Evolutionary conservation across 2,329 filamentous ascomycete genomes (phyloP).

Genomic region (Claviceps paspali): DNA sequence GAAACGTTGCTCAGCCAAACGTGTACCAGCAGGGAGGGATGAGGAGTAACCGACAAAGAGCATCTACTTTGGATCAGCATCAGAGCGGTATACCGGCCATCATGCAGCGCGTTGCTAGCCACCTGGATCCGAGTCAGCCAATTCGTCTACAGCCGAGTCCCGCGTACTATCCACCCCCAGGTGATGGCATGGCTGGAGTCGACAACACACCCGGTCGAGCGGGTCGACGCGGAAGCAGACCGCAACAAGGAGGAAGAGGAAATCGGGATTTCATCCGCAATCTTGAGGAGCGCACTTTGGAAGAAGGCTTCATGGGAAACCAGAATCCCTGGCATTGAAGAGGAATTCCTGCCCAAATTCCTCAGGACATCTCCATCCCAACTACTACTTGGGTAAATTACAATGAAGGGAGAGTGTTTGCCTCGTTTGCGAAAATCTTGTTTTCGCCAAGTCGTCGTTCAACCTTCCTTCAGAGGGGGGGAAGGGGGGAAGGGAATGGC

Average conservation of each 20-base stretch:
- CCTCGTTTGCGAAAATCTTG: not conserved
- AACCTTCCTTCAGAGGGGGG: too few species aligned
- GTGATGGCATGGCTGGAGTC: slow-evolving; percentile 59
- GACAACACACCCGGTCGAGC: slow-evolving; percentile 41
- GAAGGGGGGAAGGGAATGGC: too few species aligned
- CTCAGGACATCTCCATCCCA: not conserved
- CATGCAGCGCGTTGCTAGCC: slow-evolving; percentile 88
- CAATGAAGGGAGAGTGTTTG: not conserved
- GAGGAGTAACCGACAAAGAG: slow-evolving; percentile 68
- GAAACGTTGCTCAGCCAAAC: slow-evolving; percentile 30
- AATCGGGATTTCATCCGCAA: slow-evolving; percentile 89
- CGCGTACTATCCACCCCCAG: slow-evolving; percentile 88
- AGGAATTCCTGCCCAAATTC: not conserved
- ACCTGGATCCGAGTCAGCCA: slow-evolving; percentile 85
- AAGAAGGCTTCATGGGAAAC: slow-evolving; percentile 72
- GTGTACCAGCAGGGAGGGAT: slow-evolving; percentile 51
- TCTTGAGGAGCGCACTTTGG: slow-evolving; percentile 82
- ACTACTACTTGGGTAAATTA: not conserved
- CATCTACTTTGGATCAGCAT: slow-evolving; percentile 92
- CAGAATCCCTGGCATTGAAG: slow-evolving; percentile 53
- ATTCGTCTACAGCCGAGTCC: slow-evolving; percentile 91
- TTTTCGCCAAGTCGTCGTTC: not conserved
- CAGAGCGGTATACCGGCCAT: slow-evolving; percentile 83
- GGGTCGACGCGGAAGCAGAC: slow-evolving; percentile 62
- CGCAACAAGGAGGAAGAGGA: slow-evolving; percentile 40